Conservation (phyloP, 495 filamentous ascomycete species). For the Bacidia gigantensis region DNA sequence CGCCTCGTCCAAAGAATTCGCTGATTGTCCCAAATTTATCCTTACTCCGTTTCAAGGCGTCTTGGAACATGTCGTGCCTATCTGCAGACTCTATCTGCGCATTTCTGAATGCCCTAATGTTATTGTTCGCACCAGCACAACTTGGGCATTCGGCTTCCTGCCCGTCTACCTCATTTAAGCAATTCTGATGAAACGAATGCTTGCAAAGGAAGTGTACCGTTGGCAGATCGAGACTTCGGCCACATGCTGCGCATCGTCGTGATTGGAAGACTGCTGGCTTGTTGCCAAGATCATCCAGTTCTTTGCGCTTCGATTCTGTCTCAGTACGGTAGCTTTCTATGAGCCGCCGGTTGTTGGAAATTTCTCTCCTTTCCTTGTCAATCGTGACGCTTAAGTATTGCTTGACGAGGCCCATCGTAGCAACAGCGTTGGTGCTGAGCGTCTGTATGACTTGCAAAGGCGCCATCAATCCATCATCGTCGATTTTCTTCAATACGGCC, state of each 20-base stretch:
- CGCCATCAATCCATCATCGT: conserved; percentile 83
- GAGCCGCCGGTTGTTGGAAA: conserved; percentile 64
- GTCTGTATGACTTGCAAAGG: conserved; percentile 95
- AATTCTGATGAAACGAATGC: conserved; percentile 87
- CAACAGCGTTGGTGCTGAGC: conserved; percentile 67
- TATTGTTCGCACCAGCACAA: conserved; percentile 70
- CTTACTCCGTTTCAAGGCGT: conserved; percentile 60
- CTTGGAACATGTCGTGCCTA: conserved; percentile 79
- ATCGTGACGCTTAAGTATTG: conserved; percentile 81
- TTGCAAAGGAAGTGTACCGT: conserved; percentile 93
- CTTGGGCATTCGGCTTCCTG: conserved; percentile 69
- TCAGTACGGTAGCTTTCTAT: conserved; percentile 77
- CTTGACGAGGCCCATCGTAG: conserved; percentile 95
- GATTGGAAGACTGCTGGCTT: conserved; percentile 86
- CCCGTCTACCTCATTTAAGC: conserved; percentile 52
- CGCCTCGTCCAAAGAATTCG: conserved; percentile 88
- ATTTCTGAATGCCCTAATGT: conserved; percentile 69
- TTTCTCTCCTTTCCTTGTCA: conserved; percentile 73
- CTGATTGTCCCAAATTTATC: conserved; percentile 80
- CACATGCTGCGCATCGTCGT: conserved; percentile 71
- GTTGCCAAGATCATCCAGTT: conserved; percentile 57
- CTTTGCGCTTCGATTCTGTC: conserved; percentile 62
- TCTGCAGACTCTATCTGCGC: conserved; percentile 80
- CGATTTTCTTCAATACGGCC: conserved; percentile 69
- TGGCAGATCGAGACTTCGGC: conserved; percentile 62